These are phyloP conservation scores for Vanderwaltozyma verrucispora DNA, from an alignment of 805 yeast genomes.

Conservation along the genomic window DNA sequence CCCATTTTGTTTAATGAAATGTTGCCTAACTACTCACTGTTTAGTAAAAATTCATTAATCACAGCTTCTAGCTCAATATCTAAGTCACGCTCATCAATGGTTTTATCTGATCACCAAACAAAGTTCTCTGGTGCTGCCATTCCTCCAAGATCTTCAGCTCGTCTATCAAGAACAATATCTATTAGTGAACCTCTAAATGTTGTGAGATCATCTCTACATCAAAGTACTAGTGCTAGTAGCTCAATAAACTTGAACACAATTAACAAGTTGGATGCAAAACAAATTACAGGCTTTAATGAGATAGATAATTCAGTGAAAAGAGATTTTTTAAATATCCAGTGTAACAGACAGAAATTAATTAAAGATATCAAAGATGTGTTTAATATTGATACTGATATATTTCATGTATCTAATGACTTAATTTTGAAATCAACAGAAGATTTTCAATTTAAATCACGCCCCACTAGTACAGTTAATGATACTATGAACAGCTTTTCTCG, in stretches of 20 bases:
- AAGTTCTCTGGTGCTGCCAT: slow-evolving; percentile 1
- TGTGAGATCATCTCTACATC: background rate
- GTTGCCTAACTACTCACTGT: slow-evolving; percentile 45
- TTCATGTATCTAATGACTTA: slow-evolving; percentile 44
- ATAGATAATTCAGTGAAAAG: slow-evolving; percentile 31
- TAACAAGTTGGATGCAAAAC: slow-evolving; percentile 4
- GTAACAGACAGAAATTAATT: slow-evolving; percentile 39
- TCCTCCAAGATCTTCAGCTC: slow-evolving; percentile 18
- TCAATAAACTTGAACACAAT: background rate
- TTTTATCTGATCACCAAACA: background rate
- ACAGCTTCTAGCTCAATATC: slow-evolving; percentile 39
- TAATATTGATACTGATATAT: slow-evolving; percentile 47
- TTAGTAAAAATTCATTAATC: slow-evolving; percentile 40
- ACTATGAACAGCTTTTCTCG: slow-evolving; percentile 34
- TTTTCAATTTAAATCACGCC: slow-evolving; percentile 29
- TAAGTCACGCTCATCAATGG: slow-evolving; percentile 1
- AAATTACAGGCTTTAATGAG: slow-evolving; percentile 37
- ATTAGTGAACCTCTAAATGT: slow-evolving; percentile 7
- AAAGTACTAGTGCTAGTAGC: background rate
- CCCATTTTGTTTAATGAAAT: slow-evolving; percentile 56
- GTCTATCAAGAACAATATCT: slow-evolving; percentile 9
- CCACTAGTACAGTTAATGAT: slow-evolving; percentile 39
- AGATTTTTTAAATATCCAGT: slow-evolving; percentile 15
- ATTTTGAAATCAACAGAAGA: slow-evolving; percentile 46
- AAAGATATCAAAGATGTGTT: slow-evolving; percentile 52